Percentiles rank a stretch among this genome's conserved stretches.
phyloP scores from a whole-genome alignment of 805 yeast species.

The Schwanniomyces polymorphus region DNA sequence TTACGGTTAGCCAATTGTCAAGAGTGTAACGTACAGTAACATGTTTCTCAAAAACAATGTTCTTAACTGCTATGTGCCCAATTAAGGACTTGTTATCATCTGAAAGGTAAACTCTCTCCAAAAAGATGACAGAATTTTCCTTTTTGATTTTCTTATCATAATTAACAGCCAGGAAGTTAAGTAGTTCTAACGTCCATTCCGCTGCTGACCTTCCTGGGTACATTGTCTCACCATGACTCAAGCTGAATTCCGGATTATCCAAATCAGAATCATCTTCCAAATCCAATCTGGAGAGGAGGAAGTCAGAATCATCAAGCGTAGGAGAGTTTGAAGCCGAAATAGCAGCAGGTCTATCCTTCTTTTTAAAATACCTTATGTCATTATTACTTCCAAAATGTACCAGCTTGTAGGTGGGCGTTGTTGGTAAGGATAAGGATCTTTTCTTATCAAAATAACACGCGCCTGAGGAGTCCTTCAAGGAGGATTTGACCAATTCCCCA shows the following conservation, averaged over 20 bases:
- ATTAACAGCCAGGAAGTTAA: conserved; percentile 45
- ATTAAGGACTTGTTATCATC: conserved; percentile 56
- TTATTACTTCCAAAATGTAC: conserved; percentile 76
- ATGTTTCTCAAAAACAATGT: conserved; percentile 64
- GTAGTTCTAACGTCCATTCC: conserved; percentile 46
- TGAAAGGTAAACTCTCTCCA: conserved; percentile 64
- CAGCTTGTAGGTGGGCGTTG: conserved; percentile 61
- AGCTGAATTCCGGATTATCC: conserved; percentile 7
- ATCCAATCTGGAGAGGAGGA: conserved; percentile 1
- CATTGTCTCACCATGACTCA: conserved; percentile 9
- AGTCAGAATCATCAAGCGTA: conserved; percentile 11
- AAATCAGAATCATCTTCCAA: conserved; percentile 19
- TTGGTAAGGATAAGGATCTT: conserved; percentile 37
- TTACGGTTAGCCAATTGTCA: conserved; percentile 76
- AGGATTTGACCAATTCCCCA: conserved; percentile 83
- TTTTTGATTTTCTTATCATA: conserved; percentile 45
- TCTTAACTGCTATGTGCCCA: conserved; percentile 80
- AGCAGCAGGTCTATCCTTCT: conserved; percentile 73
- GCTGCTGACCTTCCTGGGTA: conserved; percentile 21
- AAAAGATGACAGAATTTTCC: conserved; percentile 46
- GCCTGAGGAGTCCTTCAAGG: conserved; percentile 50
- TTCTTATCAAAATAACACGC: conserved; percentile 30
- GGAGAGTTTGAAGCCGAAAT: conserved; percentile 73
- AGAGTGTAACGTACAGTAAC: conserved; percentile 73
- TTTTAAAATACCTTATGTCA: conserved; percentile 72